Percentiles rank a stretch among this genome's conserved stretches.
phyloP scores from a whole-genome alignment of 371 early-diverging fungal species.

The Lichtheimia ornata region DNA sequence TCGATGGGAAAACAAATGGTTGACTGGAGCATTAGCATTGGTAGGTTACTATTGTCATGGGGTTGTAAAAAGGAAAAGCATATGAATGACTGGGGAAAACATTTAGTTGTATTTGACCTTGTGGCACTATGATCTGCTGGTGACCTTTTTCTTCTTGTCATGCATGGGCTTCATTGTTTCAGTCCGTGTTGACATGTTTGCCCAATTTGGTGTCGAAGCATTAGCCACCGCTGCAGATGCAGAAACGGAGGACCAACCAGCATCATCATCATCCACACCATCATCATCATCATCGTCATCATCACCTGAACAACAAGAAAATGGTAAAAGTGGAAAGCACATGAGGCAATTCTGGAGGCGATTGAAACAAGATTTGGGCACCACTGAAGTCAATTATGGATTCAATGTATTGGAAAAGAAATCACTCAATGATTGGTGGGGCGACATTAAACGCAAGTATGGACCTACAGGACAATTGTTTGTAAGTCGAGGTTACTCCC shows the following conservation, averaged over 20 bases:
- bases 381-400: slow-evolving; percentile 7
- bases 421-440: slow-evolving; percentile 32
- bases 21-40: slow-evolving; percentile 26
- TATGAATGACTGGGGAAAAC: not conserved
- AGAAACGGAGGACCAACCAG: not conserved
- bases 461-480: slow-evolving; percentile 36
- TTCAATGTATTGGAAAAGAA: slow-evolving; percentile 24
- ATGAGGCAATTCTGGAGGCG: slow-evolving; percentile 16
- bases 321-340: slow-evolving; percentile 3
- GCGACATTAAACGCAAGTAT: slow-evolving; percentile 30
- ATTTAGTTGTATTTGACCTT: slow-evolving; percentile 27
- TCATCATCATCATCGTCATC: slow-evolving; percentile 3
- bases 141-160: slow-evolving; percentile 18
- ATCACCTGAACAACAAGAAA: not conserved
- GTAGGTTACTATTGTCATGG: slow-evolving; percentile 17
- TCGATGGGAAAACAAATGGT: slow-evolving; percentile 40
- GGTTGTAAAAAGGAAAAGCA: not conserved
- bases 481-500: slow-evolving; percentile 15
- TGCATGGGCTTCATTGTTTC: slow-evolving; percentile 16
- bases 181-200: slow-evolving; percentile 26
- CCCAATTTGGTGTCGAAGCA: slow-evolving; percentile 32
- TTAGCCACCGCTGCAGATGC: slow-evolving; percentile 21
- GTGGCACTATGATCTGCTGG: slow-evolving; percentile 39
- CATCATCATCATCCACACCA: not conserved
- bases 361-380: slow-evolving; percentile 21